A percentile compares a stretch with the other conserved stretches of the same genome.
Evolutionary conservation across 768 basidiomycete genomes (phyloP).

Genomic region (Lentinula raphanica): DNA sequence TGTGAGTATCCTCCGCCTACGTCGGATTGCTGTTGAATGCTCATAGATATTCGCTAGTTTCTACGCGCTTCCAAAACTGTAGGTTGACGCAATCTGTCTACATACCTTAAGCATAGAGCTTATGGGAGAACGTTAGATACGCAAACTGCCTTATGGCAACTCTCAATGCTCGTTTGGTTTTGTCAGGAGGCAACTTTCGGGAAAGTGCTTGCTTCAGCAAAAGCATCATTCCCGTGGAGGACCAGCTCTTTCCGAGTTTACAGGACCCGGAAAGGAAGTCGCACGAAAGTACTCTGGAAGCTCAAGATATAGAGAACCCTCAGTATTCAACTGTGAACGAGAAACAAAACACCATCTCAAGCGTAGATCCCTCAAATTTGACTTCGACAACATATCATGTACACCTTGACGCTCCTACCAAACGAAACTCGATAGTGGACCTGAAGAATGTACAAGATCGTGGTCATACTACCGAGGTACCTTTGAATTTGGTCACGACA

Average conservation of each 20-base stretch:
- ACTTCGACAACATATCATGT: not conserved
- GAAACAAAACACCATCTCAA: not conserved
- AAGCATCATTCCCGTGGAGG: not conserved
- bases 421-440: not conserved
- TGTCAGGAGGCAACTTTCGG: not conserved
- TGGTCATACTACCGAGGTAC: not conserved
- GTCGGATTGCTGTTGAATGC: no score
- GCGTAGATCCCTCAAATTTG: not conserved
- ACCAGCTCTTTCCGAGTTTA: not conserved
- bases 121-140: not conserved
- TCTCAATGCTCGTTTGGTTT: slow-evolving; percentile 2
- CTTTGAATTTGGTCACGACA: no score
- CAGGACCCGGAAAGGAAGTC: not conserved
- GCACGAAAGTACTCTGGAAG: not conserved
- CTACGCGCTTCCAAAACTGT: slow-evolving; percentile 7
- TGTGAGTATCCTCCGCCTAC: slow-evolving; percentile 7
- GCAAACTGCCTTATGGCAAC: slow-evolving; percentile 8
- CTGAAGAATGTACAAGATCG: not conserved
- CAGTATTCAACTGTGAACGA: no score
- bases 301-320: not conserved
- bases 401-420: not conserved
- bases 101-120: not conserved
- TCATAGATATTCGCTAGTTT: not conserved
- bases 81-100: not conserved
- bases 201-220: not conserved